phyloP scores from a whole-genome alignment of 2,329 filamentous ascomycete species.

The Trichoderma koningii region DNA sequence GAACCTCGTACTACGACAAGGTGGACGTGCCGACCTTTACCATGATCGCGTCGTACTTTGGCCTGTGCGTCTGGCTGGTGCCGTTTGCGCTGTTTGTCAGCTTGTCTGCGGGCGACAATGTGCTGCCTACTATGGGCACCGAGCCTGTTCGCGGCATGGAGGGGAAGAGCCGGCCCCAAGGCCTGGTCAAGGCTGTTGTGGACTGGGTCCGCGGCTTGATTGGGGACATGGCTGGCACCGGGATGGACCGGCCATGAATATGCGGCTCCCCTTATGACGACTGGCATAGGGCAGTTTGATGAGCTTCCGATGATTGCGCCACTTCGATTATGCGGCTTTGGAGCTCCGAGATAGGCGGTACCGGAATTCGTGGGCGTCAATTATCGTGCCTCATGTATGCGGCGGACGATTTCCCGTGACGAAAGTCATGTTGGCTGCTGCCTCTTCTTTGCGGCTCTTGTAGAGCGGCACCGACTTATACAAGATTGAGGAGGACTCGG shows the following conservation, averaged over 20 bases:
- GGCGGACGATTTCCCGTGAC: too few relatives aligned
- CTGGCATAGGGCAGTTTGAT: not conserved
- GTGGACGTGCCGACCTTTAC: slow-evolving; percentile 77
- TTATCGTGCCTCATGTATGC: not conserved
- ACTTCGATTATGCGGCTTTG: not conserved
- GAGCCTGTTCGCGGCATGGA: slow-evolving; percentile 51
- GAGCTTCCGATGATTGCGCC: not conserved
- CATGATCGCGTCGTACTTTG: slow-evolving; percentile 94
- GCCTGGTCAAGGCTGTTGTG: slow-evolving; percentile 67
- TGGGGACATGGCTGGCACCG: slow-evolving; percentile 45
- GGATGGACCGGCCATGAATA: slow-evolving; percentile 30
- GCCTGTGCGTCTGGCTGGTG: slow-evolving; percentile 93
- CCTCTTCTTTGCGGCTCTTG: not conserved
- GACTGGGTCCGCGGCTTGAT: slow-evolving; percentile 59
- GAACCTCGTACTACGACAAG: slow-evolving; percentile 64
- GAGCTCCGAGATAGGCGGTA: not conserved
- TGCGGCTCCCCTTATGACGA: not conserved
- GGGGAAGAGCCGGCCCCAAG: slow-evolving; percentile 57
- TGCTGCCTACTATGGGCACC: slow-evolving; percentile 87
- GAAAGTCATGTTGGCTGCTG: not conserved
- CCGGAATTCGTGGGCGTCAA: not conserved
- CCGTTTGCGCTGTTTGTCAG: slow-evolving; percentile 95
- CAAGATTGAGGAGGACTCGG: too few relatives aligned
- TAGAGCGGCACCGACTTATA: too few relatives aligned
- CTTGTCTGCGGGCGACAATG: slow-evolving; percentile 90